A percentile compares a stretch with the other conserved stretches of the same genome.
phyloP scores from a whole-genome alignment of 257 asterid species.

The Anisodus acutangulus region DNA sequence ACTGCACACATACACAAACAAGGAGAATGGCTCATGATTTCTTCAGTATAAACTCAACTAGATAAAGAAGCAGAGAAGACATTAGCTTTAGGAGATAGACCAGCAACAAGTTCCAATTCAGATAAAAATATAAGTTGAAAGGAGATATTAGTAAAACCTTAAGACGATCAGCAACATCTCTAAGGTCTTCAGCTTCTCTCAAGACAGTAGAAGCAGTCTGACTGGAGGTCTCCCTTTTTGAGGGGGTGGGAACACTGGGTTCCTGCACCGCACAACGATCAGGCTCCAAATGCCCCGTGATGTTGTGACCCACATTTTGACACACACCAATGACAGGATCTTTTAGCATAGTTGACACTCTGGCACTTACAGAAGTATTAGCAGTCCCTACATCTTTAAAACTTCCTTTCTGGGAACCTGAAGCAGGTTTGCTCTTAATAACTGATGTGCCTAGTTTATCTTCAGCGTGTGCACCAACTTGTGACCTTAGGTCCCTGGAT shows the following conservation, averaged over 20 bases:
- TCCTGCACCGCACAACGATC: slow-evolving; percentile 44
- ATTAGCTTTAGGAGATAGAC: neutral
- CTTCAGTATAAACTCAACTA: slow-evolving; percentile 28
- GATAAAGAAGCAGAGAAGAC: slow-evolving; percentile 26
- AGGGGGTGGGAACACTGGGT: slow-evolving; percentile 40
- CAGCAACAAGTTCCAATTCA: slow-evolving; percentile 15
- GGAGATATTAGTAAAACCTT: slow-evolving; percentile 58
- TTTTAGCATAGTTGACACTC: slow-evolving; percentile 49
- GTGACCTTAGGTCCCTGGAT: slow-evolving; percentile 47
- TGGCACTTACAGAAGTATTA: slow-evolving; percentile 50
- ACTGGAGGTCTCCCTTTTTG: slow-evolving; percentile 47
- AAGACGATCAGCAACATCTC: slow-evolving; percentile 67
- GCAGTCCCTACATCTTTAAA: slow-evolving; percentile 41
- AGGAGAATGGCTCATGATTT: neutral
- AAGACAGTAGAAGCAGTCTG: slow-evolving; percentile 49
- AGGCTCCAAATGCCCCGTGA: slow-evolving; percentile 38
- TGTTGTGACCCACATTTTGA: slow-evolving; percentile 42
- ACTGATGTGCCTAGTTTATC: slow-evolving; percentile 47
- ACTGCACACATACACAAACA: neutral
- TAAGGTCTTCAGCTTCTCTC: slow-evolving; percentile 81
- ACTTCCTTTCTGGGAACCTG: slow-evolving; percentile 51
- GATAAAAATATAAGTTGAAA: slow-evolving; percentile 4
- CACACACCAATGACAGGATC: slow-evolving; percentile 39
- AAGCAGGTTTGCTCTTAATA: slow-evolving; percentile 45
- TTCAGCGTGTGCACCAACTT: slow-evolving; percentile 46